Evolutionary conservation across 1,284 basidiomycete species (phyloP).

Genomic region (Moesziomyces parantarcticus): DNA sequence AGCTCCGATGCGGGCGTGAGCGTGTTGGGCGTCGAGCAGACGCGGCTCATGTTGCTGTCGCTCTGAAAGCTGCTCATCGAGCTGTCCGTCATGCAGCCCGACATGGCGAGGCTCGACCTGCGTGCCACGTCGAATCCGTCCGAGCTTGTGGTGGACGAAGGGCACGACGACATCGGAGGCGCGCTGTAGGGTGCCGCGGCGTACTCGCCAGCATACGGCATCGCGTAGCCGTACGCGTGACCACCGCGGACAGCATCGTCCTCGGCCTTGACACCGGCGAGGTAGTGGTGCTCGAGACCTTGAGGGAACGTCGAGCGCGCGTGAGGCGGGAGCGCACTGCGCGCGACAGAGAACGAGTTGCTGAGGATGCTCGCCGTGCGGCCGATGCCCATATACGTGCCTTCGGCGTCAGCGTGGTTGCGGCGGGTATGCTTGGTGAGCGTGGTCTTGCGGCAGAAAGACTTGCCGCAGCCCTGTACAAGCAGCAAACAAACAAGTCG

Average conservation of each 20-base stretch:
- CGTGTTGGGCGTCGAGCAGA: slow-evolving; percentile 25
- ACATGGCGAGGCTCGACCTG: slow-evolving; percentile 19
- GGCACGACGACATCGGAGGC: slow-evolving; percentile 30
- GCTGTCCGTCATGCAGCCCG: slow-evolving; percentile 25
- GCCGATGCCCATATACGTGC: slow-evolving; percentile 18
- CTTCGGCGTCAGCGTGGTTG: slow-evolving; percentile 55
- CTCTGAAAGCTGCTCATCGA: slow-evolving; percentile 22
- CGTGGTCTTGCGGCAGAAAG: slow-evolving; percentile 69
- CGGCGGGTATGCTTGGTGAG: slow-evolving; percentile 69
- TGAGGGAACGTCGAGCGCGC: slow-evolving; percentile 36
- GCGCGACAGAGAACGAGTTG: slow-evolving; percentile 39
- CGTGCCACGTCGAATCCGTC: slow-evolving; percentile 22
- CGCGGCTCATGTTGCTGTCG: slow-evolving; percentile 16
- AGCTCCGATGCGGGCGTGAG: slow-evolving; percentile 29
- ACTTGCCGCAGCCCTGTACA: slow-evolving; percentile 52
- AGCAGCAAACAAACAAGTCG: too few relatives aligned
- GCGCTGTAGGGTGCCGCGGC: slow-evolving; percentile 27
- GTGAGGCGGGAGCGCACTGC: slow-evolving; percentile 36
- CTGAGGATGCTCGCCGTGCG: slow-evolving; percentile 35
- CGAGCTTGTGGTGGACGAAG: slow-evolving; percentile 24
- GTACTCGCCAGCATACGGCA: slow-evolving; percentile 19
- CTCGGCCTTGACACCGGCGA: slow-evolving; percentile 22
- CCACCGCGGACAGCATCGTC: slow-evolving; percentile 5
- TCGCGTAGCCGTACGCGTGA: slow-evolving; percentile 10
- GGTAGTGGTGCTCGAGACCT: slow-evolving; percentile 35